Conservation (phyloP, 2,329 filamentous ascomycete species). For the Elsinoe ampelina region DNA sequence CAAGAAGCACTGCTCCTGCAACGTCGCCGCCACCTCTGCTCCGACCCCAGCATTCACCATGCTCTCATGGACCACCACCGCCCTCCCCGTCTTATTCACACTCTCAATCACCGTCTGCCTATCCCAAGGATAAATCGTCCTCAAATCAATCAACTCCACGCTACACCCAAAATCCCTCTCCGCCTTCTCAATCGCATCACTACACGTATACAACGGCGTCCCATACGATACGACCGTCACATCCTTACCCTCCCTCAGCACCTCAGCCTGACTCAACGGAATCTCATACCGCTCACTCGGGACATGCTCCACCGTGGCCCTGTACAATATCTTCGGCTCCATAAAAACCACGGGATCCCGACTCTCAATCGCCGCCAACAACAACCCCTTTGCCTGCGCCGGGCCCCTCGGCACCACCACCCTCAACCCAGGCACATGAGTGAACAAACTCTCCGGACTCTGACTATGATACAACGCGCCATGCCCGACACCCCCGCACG, state of each 20-base stretch:
- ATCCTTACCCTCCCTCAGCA: constrained; percentile 70
- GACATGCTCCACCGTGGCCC: constrained; percentile 85
- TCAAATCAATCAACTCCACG: constrained; percentile 77
- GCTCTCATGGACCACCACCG: constrained; percentile 82
- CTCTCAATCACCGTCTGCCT: constrained; percentile 69
- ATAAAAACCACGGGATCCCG: constrained; percentile 87
- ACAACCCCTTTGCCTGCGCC: constrained; percentile 76
- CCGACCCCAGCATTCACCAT: constrained; percentile 87
- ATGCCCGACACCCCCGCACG: constrained; percentile 80
- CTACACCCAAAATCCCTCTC: constrained; percentile 66
- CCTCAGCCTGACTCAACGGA: constrained; percentile 74
- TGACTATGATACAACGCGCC: constrained; percentile 84
- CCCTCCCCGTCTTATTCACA: constrained; percentile 76
- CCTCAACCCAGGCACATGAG: constrained; percentile 74
- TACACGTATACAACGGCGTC: constrained; percentile 78
- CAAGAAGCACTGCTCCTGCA: constrained; percentile 80
- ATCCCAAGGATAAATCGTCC: constrained; percentile 90
- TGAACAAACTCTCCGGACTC: constrained; percentile 79
- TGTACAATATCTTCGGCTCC: constrained; percentile 89
- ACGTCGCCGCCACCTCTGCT: constrained; percentile 77
- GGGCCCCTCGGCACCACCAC: constrained; percentile 83
- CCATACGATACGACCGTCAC: constrained; percentile 83
- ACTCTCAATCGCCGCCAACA: constrained; percentile 64
- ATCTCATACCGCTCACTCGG: constrained; percentile 72
- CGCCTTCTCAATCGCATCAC: constrained; percentile 63